Conservation (phyloP, 2,329 filamentous ascomycete genomes). For the Colletotrichum spaethianum region DNA sequence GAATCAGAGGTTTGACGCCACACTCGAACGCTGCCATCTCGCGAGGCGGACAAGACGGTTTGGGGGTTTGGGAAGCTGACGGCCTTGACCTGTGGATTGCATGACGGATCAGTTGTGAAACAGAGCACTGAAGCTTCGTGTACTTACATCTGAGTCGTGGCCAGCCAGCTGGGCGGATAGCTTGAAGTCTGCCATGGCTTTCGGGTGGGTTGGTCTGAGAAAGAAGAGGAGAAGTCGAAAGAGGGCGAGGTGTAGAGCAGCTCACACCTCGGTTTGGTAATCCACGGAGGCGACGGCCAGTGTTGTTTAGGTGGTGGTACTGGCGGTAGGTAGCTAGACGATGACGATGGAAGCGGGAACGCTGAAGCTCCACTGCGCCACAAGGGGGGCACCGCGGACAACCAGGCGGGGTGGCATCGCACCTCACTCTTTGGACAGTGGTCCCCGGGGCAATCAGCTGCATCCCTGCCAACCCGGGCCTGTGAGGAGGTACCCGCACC, state of each 20-base stretch:
- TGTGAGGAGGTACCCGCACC: neutral
- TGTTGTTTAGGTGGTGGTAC: slow-evolving; percentile 5
- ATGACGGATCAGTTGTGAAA: slow-evolving; percentile 15
- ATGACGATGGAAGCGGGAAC: slow-evolving; percentile 38
- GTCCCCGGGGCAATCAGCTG: slow-evolving; percentile 36
- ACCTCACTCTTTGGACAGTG: neutral
- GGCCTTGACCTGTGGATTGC: slow-evolving; percentile 79
- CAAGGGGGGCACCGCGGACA: slow-evolving; percentile 20
- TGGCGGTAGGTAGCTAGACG: slow-evolving; percentile 27
- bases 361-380: slow-evolving; percentile 38
- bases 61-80: slow-evolving; percentile 83
- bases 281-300: neutral
- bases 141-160: slow-evolving; percentile 91
- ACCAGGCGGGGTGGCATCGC: slow-evolving; percentile 19
- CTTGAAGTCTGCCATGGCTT: slow-evolving; percentile 85
- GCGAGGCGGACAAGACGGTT: slow-evolving; percentile 85
- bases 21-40: slow-evolving; percentile 89
- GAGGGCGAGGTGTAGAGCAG: slow-evolving; percentile 8
- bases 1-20: slow-evolving; percentile 80
- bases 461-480: slow-evolving; percentile 18
- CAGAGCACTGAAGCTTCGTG: slow-evolving; percentile 17
- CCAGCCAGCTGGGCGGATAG: slow-evolving; percentile 90
- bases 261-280: slow-evolving; percentile 20
- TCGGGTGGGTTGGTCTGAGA: neutral
- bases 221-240: neutral